Conservation (phyloP, 306 rosid species). For the Alnus rubra region DNA sequence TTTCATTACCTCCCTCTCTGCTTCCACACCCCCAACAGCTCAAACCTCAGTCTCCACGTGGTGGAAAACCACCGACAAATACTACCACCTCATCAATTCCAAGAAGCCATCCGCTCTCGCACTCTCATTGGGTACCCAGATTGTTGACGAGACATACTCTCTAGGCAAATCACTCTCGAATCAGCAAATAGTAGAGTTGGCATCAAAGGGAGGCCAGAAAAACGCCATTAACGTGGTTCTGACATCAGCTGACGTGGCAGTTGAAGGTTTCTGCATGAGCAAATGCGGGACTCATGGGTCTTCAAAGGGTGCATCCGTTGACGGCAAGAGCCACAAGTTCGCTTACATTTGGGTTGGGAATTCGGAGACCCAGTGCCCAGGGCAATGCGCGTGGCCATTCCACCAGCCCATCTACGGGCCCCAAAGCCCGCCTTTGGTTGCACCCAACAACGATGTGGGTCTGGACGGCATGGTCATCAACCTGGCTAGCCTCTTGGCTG, state of each 20-base stretch:
- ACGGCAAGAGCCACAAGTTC: conserved; percentile 39
- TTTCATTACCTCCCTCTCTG: conserved; percentile 42
- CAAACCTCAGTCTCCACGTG: conserved; percentile 57
- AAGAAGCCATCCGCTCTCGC: conserved; percentile 29
- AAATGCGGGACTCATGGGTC: conserved; percentile 48
- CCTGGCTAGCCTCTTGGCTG: conserved; percentile 65
- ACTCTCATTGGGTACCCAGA: conserved; percentile 38
- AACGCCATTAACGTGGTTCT: conserved; percentile 57
- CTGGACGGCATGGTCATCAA: conserved; percentile 70
- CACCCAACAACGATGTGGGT: conserved; percentile 73
- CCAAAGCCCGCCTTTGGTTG: conserved; percentile 47
- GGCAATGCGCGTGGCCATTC: conserved; percentile 85
- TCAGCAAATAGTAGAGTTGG: conserved; percentile 37
- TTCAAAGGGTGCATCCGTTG: conserved; percentile 20
- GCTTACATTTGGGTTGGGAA: conserved; percentile 76
- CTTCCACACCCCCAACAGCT: conserved; percentile 13
- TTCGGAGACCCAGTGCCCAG: conserved; percentile 68
- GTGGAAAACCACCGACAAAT: conserved; percentile 53
- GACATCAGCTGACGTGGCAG: conserved; percentile 23
- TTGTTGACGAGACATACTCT: conserved; percentile 42
- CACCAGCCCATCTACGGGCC: conserved; percentile 89
- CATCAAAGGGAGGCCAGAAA: conserved; percentile 44
- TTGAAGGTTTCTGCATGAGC: conserved; percentile 42
- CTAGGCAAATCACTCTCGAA: conserved; percentile 53
- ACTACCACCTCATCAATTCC: conserved; percentile 26